A percentile compares a stretch with the other conserved stretches of the same genome.
These are phyloP conservation scores for Macrophomina pseudophaseolina DNA, from an alignment of 2,329 filamentous ascomycete genomes.

Conservation along the genomic window DNA sequence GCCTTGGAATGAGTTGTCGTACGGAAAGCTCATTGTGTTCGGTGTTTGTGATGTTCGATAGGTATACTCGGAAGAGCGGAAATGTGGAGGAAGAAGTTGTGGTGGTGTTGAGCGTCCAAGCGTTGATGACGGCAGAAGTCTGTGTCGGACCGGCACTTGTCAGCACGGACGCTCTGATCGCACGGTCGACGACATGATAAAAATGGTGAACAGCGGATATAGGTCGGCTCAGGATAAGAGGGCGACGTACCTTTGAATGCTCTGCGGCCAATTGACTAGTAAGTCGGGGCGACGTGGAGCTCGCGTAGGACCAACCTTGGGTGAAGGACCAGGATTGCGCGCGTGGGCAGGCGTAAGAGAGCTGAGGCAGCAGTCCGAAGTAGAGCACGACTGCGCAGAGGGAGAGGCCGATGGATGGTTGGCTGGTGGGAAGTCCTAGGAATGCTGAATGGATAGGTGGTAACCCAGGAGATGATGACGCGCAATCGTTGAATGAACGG, in stretches of 20 bases:
- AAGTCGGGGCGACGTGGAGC: constrained; percentile 8
- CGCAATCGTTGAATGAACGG: constrained; percentile 41
- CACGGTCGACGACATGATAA: constrained; percentile 15
- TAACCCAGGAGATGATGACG: constrained; percentile 36
- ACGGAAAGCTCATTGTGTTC: constrained; percentile 67
- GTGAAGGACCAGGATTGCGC: constrained; percentile 29
- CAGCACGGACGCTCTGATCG: constrained; percentile 27
- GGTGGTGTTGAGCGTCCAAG: constrained; percentile 22
- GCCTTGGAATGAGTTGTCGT: constrained; percentile 68
- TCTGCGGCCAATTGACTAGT: constrained; percentile 21
- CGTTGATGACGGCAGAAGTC: constrained; percentile 27
- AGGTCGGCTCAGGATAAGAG: constrained; percentile 29
- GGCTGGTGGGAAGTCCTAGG: constrained; percentile 14
- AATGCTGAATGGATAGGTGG: constrained; percentile 30
- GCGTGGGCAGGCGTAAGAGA: constrained; percentile 32
- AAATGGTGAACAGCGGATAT: constrained; percentile 10
- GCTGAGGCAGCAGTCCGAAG: constrained; percentile 27
- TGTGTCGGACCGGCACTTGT: constrained; percentile 22
- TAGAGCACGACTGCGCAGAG: constrained; percentile 35
- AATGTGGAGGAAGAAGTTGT: constrained; percentile 23
- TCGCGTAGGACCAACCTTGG: constrained; percentile 12
- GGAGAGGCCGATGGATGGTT: constrained; percentile 16
- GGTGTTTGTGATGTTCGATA: constrained; percentile 16
- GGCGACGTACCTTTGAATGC: constrained; percentile 27
- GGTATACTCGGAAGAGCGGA: constrained; percentile 25